Percentiles rank a stretch among this genome's conserved stretches.
These are phyloP conservation scores for Poa annua DNA, from an alignment of 176 grass and related monocot genomes.

Conservation along the genomic window DNA sequence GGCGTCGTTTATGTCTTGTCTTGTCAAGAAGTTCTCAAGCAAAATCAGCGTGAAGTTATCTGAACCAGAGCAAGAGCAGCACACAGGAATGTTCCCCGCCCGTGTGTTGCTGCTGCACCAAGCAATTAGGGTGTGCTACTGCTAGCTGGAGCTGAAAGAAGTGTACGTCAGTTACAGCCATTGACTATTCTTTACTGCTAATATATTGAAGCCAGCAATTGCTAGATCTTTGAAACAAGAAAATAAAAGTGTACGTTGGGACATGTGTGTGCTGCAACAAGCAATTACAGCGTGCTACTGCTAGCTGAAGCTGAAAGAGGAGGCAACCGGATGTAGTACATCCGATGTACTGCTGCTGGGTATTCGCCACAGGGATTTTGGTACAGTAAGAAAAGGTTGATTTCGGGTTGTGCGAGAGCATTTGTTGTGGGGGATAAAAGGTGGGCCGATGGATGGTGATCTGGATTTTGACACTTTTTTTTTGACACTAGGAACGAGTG, in stretches of 20 bases:
- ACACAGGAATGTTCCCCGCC: conserved; percentile 15
- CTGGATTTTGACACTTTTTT: background rate
- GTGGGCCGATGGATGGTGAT: conserved; percentile 7
- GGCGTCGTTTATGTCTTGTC: conserved; percentile 27
- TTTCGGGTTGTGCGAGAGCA: too few species aligned
- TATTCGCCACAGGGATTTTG: too few species aligned
- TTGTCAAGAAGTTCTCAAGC: background rate
- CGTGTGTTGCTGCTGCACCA: conserved; percentile 14
- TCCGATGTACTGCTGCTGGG: too few species aligned
- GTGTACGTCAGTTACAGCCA: too few species aligned
- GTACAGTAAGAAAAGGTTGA: too few species aligned
- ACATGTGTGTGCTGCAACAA: background rate
- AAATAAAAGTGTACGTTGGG: too few species aligned
- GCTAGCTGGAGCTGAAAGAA: conserved; percentile 24
- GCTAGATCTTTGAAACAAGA: too few species aligned
- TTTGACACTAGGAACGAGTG: background rate
- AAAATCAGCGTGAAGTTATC: too few species aligned
- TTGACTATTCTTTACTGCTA: too few species aligned
- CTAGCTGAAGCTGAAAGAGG: background rate
- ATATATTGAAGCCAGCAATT: too few species aligned
- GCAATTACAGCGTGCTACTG: conserved; percentile 1
- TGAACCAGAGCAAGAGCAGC: background rate
- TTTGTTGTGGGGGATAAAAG: background rate
- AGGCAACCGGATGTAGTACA: too few species aligned
- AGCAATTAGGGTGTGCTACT: background rate